phyloP scores from a whole-genome alignment of 83 land plant genomes.

The Picea mariana region DNA sequence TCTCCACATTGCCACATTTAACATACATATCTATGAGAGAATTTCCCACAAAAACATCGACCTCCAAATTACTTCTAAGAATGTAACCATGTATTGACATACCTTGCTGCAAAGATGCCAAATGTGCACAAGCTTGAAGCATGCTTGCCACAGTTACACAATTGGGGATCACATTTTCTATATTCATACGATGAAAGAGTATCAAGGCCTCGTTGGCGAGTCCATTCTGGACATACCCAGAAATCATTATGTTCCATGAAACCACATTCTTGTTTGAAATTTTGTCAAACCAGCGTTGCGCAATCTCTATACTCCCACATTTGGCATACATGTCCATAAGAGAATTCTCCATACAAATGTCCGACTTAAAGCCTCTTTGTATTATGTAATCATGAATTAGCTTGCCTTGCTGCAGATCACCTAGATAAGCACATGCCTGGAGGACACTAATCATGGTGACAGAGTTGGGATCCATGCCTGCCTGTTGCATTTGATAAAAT shows the following conservation, averaged over 20 bases:
- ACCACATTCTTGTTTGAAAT: too few relatives aligned
- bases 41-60: slow-evolving; percentile 26
- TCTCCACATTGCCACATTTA: slow-evolving; percentile 16
- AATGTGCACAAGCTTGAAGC: too few relatives aligned
- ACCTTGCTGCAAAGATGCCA: too few relatives aligned
- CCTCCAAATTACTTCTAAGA: too few relatives aligned
- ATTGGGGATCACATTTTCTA: too few relatives aligned
- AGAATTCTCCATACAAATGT: slow-evolving; percentile 26
- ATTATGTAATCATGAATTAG: slow-evolving; percentile 27
- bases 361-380: slow-evolving; percentile 14
- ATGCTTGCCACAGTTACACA: too few relatives aligned
- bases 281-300: too few relatives aligned
- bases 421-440: not conserved
- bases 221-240: slow-evolving; percentile 11
- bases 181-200: not conserved
- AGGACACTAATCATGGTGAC: not conserved
- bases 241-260: too few relatives aligned
- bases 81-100: too few relatives aligned
- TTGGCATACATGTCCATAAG: too few relatives aligned
- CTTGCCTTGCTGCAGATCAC: slow-evolving; percentile 19
- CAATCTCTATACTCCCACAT: too few relatives aligned
- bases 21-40: slow-evolving; percentile 43
- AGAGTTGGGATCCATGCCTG: not conserved
- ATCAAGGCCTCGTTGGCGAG: not conserved
- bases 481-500: slow-evolving; percentile 13